phyloP scores from a whole-genome alignment of 1,284 basidiomycete genomes.

The Tylopilus sp. region DNA sequence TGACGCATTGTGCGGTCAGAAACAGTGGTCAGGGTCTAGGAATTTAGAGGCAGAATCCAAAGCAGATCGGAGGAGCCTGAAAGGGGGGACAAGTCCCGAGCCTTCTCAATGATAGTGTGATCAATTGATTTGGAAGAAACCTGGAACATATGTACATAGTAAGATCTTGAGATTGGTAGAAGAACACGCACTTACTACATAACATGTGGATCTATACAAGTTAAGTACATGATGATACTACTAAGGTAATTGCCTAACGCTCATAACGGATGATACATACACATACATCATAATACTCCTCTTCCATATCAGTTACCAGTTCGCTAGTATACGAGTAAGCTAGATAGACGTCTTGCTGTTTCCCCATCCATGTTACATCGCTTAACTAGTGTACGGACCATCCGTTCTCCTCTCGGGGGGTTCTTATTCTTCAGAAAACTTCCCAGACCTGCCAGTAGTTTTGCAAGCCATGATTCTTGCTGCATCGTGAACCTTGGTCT shows the following conservation, averaged over 20 bases:
- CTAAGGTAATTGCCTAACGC: no score
- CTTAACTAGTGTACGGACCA: conserved; percentile 36
- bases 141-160: no score
- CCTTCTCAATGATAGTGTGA: no score
- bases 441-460: conserved; percentile 33
- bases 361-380: conserved; percentile 43
- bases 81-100: no score
- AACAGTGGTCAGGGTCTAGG: conserved; percentile 37
- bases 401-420: conserved; percentile 38
- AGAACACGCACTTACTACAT: no score
- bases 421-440: conserved; percentile 30
- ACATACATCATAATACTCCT: neutral
- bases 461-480: conserved; percentile 37
- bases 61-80: no score
- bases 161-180: no score
- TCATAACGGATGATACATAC: neutral
- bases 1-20: conserved; percentile 49
- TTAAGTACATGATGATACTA: no score
- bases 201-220: no score
- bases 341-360: conserved; percentile 35
- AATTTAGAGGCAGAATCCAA: no score
- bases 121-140: no score
- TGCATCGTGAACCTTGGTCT: conserved; percentile 36
- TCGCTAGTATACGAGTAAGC: conserved; percentile 17
- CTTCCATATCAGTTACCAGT: neutral